Evolutionary conservation across 179 eudicot genomes (phyloP).

Genomic region (Spinacia oleracea): DNA sequence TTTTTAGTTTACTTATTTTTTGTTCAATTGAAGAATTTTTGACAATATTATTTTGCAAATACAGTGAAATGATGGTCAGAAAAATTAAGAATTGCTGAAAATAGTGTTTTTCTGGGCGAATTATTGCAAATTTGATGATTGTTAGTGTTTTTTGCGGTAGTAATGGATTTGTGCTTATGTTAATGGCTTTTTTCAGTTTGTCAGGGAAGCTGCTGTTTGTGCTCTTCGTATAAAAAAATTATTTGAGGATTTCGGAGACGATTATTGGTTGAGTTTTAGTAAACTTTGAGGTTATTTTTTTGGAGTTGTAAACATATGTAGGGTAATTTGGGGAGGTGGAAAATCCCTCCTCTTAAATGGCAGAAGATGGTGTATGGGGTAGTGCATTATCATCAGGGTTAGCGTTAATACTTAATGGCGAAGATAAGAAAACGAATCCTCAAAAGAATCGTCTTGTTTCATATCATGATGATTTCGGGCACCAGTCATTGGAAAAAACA

Average conservation of each 20-base stretch:
- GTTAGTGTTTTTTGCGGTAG: neutral
- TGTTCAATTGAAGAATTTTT: neutral
- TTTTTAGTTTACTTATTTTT: constrained; percentile 7
- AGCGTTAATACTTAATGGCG: constrained; percentile 67
- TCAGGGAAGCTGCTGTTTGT: constrained; percentile 19
- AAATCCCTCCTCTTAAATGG: constrained; percentile 55
- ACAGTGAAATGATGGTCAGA: neutral
- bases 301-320: constrained; percentile 32
- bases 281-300: neutral
- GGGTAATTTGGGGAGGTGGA: constrained; percentile 39
- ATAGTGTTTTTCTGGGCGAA: neutral
- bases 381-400: constrained; percentile 79
- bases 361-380: constrained; percentile 59
- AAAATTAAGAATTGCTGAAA: neutral
- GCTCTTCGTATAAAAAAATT: neutral
- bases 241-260: constrained; percentile 6
- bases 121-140: neutral
- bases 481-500: constrained; percentile 78
- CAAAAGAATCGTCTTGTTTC: constrained; percentile 68
- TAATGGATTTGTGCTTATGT: constrained; percentile 13
- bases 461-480: constrained; percentile 79
- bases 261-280: neutral
- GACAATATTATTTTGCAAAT: no score
- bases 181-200: constrained; percentile 2
- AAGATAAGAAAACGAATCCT: constrained; percentile 48